phyloP scores from a whole-genome alignment of 1,284 basidiomycete genomes.

The Mycosarcoma mackinlayi region DNA sequence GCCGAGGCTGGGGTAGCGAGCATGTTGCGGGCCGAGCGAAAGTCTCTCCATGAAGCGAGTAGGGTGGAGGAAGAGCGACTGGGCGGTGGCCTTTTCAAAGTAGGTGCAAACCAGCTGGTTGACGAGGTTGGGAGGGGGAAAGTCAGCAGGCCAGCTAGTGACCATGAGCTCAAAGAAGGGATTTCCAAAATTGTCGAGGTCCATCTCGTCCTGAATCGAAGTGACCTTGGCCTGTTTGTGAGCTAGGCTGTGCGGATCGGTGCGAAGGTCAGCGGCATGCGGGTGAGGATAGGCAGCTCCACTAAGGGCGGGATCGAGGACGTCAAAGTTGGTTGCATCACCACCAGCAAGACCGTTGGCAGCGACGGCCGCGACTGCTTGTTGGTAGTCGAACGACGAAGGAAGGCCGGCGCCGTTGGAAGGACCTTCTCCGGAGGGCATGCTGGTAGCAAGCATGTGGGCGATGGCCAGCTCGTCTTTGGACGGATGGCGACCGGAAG shows the following conservation, averaged over 20 bases:
- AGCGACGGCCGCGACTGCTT: conserved; percentile 39
- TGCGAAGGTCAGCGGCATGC: conserved; percentile 27
- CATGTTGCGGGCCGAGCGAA: conserved; percentile 45
- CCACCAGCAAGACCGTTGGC: conserved; percentile 26
- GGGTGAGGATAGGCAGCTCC: conserved; percentile 25
- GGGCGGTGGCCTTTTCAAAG: conserved; percentile 38
- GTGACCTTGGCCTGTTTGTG: conserved; percentile 49
- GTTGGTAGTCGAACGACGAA: conserved; percentile 38
- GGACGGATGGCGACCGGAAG: conserved; percentile 38
- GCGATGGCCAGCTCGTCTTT: conserved; percentile 60
- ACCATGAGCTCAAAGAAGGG: conserved; percentile 54
- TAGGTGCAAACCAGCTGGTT: conserved; percentile 49
- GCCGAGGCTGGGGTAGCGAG: conserved; percentile 49
- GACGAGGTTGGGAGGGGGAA: conserved; percentile 54
- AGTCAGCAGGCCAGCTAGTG: conserved; percentile 57
- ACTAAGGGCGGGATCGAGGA: conserved; percentile 48
- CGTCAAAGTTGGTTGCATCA: conserved; percentile 26
- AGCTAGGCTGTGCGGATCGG: conserved; percentile 17
- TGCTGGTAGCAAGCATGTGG: conserved; percentile 58
- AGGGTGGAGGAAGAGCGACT: conserved; percentile 50
- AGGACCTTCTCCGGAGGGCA: conserved; percentile 55
- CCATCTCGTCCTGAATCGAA: conserved; percentile 41
- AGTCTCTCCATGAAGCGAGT: conserved; percentile 50
- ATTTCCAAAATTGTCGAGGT: conserved; percentile 30
- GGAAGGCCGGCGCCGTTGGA: conserved; percentile 25